Evolutionary conservation across 2,329 filamentous ascomycete genomes (phyloP).

Genomic region (Pseudocercospora cruenta): DNA sequence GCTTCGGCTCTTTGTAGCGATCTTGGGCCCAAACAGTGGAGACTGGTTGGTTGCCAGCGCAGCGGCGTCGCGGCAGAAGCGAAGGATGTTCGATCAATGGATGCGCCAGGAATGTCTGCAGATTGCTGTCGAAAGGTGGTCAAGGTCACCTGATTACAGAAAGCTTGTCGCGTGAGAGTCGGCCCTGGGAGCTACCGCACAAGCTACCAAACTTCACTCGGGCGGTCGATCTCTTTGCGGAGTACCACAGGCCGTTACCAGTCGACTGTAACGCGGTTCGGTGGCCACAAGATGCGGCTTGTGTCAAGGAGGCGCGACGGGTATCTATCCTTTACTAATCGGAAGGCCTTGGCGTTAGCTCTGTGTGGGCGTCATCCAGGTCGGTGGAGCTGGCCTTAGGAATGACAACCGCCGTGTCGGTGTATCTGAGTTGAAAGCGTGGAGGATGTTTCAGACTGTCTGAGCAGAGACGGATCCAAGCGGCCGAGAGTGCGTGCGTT

Average conservation of each 20-base stretch:
- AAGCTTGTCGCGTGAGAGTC: conserved; percentile 27
- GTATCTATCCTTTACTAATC: conserved; percentile 27
- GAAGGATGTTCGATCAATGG: conserved; percentile 27
- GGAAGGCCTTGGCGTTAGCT: conserved; percentile 27
- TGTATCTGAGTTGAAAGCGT: conserved; percentile 34
- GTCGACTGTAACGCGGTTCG: conserved; percentile 30
- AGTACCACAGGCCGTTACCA: conserved; percentile 31
- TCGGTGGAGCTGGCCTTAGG: conserved; percentile 34
- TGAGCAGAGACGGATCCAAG: conserved; percentile 18
- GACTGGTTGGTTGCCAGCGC: conserved; percentile 29
- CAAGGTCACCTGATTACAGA: conserved; percentile 25
- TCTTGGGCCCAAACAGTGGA: conserved; percentile 23
- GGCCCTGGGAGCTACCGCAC: conserved; percentile 22
- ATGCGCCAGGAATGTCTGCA: conserved; percentile 22
- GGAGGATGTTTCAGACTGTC: conserved; percentile 29
- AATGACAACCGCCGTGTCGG: conserved; percentile 34
- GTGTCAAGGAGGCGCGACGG: conserved; percentile 30
- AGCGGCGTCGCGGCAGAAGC: conserved; percentile 27
- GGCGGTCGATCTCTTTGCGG: conserved; percentile 26
- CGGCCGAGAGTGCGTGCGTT: conserved; percentile 20
- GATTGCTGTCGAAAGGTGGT: conserved; percentile 19
- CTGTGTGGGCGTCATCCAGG: conserved; percentile 34
- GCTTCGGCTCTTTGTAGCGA: conserved; percentile 28
- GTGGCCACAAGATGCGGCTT: conserved; percentile 29
- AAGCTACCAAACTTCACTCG: conserved; percentile 28